A percentile compares a stretch with the other conserved stretches of the same genome.
These are phyloP conservation scores for Fusarium sp. DNA, from an alignment of 2,329 filamentous ascomycete genomes.

Conservation along the genomic window DNA sequence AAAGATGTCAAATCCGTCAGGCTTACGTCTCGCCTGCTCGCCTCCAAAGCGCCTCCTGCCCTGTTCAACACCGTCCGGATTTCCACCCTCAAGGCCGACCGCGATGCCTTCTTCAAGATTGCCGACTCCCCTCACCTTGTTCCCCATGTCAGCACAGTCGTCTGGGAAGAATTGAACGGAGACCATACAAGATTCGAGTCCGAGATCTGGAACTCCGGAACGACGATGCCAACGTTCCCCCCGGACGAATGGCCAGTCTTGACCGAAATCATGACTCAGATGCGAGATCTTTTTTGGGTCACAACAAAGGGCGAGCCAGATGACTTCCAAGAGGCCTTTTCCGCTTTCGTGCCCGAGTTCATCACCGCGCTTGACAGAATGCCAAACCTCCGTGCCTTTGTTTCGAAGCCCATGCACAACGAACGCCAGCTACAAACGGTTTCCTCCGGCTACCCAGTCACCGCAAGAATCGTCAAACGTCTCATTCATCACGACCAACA, in stretches of 20 bases:
- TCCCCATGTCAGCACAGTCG: not conserved
- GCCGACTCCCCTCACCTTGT: not conserved
- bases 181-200: not conserved
- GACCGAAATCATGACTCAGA: not conserved
- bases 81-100: not conserved
- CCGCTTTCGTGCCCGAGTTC: not conserved
- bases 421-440: not conserved
- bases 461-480: not conserved
- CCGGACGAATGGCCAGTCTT: not conserved
- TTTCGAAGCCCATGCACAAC: constrained; percentile 9
- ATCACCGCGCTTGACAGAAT: not conserved
- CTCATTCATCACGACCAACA: not conserved
- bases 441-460: not conserved
- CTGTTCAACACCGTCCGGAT: constrained; percentile 6
- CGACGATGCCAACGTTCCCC: not conserved
- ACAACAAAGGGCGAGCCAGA: not conserved
- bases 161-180: constrained; percentile 19
- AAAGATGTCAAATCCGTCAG: constrained; percentile 11
- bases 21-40: not conserved
- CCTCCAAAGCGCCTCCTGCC: not conserved
- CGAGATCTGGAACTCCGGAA: not conserved
- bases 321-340: not conserved
- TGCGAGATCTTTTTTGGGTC: not conserved
- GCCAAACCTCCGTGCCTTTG: constrained; percentile 5
- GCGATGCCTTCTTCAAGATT: not conserved